These are phyloP conservation scores for Effrenium voratum DNA, from an alignment of 73 alveolate species.

Conservation along the genomic window DNA sequence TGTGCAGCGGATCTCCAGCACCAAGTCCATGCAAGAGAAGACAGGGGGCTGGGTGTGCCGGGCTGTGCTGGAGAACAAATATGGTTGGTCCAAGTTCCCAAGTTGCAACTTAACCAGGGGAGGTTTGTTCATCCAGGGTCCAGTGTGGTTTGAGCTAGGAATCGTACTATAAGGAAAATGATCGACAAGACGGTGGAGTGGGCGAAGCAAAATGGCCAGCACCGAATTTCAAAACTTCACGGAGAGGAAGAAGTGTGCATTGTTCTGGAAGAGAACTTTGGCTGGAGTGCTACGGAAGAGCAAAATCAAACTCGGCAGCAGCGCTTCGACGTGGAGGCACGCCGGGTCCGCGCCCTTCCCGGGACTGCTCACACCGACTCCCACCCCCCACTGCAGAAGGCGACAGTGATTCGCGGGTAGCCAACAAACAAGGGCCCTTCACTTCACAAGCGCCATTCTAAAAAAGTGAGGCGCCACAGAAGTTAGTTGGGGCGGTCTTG, in stretches of 20 bases:
- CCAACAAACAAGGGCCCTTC: too few species aligned
- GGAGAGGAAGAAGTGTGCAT: slow-evolving; percentile 28
- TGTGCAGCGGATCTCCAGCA: not conserved
- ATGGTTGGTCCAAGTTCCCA: slow-evolving; percentile 11
- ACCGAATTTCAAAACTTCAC: not conserved
- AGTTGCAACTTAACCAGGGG: not conserved
- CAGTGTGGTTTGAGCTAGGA: not conserved
- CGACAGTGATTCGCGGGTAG: too few species aligned
- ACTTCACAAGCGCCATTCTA: too few species aligned
- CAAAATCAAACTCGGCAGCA: not conserved
- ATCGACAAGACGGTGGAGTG: not conserved
- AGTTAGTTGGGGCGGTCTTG: too few species aligned
- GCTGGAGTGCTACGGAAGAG: not conserved
- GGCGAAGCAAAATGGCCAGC: not conserved
- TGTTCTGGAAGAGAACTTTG: not conserved
- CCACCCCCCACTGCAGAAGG: too few species aligned
- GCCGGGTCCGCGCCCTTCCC: too few species aligned
- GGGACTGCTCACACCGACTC: too few species aligned
- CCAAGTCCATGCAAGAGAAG: not conserved
- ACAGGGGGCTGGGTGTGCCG: not conserved
- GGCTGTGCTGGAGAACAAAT: not conserved
- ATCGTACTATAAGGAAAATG: slow-evolving; percentile 2
- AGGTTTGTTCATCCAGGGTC: not conserved
- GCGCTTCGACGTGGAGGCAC: too few species aligned
- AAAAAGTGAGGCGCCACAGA: too few species aligned